Evolutionary conservation across 106 monocot species (phyloP).

Genomic region (Dioscorea zingiberensis): DNA sequence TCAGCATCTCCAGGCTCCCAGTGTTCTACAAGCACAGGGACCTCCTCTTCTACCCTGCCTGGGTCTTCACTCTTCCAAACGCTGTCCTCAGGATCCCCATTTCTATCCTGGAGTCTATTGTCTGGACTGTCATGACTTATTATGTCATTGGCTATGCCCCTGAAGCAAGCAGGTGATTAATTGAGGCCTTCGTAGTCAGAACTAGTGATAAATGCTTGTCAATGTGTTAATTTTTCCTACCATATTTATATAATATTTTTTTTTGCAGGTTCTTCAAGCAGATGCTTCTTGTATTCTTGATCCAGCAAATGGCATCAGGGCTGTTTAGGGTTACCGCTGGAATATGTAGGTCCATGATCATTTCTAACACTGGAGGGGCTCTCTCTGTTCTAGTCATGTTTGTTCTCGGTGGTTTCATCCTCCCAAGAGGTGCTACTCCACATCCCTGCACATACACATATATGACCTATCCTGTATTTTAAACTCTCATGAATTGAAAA

Average conservation of each 20-base stretch:
- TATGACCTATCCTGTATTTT: no score
- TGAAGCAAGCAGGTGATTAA: conserved; percentile 47
- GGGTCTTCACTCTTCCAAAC: conserved; percentile 63
- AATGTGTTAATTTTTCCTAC: no score
- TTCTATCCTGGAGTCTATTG: conserved; percentile 54
- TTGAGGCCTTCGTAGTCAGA: no score
- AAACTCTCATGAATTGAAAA: no score
- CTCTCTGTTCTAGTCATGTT: conserved; percentile 40
- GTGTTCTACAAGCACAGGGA: conserved; percentile 90
- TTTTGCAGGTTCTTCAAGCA: conserved; percentile 73
- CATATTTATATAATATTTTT: no score
- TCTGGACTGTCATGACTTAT: conserved; percentile 62
- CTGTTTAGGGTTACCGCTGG: conserved; percentile 50
- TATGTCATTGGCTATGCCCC: conserved; percentile 72
- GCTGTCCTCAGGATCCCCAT: conserved; percentile 54
- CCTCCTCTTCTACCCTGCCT: conserved; percentile 70
- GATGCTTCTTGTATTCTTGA: conserved; percentile 43
- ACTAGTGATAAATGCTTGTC: no score
- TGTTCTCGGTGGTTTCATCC: conserved; percentile 64
- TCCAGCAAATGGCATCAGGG: conserved; percentile 70
- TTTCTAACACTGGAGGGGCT: conserved; percentile 54
- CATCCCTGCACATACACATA: no score
- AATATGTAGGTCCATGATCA: conserved; percentile 47
- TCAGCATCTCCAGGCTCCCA: conserved; percentile 52
- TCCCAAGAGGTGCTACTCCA: conserved; percentile 42